Conservation (phyloP, 768 basidiomycete genomes). For the Chalciporus piperatus region DNA sequence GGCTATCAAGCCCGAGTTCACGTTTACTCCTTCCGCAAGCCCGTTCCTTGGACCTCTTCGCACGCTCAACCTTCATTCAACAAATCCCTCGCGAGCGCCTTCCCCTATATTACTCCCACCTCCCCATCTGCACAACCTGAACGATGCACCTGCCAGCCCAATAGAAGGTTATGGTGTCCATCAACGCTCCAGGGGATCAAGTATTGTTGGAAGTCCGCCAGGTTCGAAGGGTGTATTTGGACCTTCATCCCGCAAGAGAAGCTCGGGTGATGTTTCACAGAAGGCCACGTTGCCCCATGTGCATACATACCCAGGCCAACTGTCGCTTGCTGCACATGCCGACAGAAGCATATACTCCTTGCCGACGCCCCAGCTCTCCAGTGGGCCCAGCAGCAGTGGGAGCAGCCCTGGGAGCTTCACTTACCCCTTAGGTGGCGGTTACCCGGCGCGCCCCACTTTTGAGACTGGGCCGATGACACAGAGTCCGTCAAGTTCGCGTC, state of each 20-base stretch:
- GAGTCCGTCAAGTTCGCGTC: slow-evolving; percentile 55
- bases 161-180: slow-evolving; percentile 30
- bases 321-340: slow-evolving; percentile 27
- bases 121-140: slow-evolving; percentile 27
- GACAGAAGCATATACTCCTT: slow-evolving; percentile 31
- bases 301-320: slow-evolving; percentile 33
- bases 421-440: slow-evolving; percentile 32
- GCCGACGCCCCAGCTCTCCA: slow-evolving; percentile 62
- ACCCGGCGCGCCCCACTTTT: slow-evolving; percentile 20
- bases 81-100: slow-evolving; percentile 67
- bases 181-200: slow-evolving; percentile 28
- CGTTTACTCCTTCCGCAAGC: slow-evolving; percentile 68
- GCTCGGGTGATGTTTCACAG: slow-evolving; percentile 31
- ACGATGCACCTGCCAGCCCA: slow-evolving; percentile 32
- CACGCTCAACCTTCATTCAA: slow-evolving; percentile 71
- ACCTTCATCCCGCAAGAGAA: slow-evolving; percentile 28
- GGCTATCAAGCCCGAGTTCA: slow-evolving; percentile 33
- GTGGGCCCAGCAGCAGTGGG: slow-evolving; percentile 58
- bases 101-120: slow-evolving; percentile 69
- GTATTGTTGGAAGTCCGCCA: slow-evolving; percentile 39
- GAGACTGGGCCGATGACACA: slow-evolving; percentile 32
- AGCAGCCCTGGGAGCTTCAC: slow-evolving; percentile 59
- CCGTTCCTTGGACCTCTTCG: slow-evolving; percentile 79
- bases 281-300: slow-evolving; percentile 27
- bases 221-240: slow-evolving; percentile 25